Conservation (phyloP, 306 rosid species). For the Pyrus pyrifolia region DNA sequence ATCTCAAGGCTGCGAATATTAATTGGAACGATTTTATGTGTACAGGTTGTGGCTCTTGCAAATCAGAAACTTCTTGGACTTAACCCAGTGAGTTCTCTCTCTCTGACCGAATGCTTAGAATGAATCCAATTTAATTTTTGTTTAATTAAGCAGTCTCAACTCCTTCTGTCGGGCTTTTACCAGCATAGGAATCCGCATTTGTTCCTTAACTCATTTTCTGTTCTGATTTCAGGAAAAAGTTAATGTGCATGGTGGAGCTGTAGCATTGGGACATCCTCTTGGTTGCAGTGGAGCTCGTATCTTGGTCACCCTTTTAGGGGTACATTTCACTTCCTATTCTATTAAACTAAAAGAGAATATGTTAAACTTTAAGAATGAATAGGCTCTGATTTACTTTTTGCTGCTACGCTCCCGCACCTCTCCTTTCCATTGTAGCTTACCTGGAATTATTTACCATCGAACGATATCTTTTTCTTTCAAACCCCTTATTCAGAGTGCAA, state of each 20-base stretch:
- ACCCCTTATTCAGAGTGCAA: not conserved
- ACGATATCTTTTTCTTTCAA: not conserved
- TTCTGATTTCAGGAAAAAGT: conserved; percentile 56
- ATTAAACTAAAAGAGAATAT: not conserved
- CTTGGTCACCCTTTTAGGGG: conserved; percentile 94
- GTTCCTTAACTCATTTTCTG: not conserved
- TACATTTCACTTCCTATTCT: conserved; percentile 14
- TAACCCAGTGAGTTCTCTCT: conserved; percentile 49
- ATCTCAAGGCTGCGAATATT: conserved; percentile 9
- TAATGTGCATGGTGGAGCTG: conserved; percentile 94
- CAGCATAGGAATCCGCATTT: not conserved
- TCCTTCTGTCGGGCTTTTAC: not conserved
- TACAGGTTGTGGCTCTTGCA: conserved; percentile 94
- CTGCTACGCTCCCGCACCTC: not conserved
- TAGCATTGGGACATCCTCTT: conserved; percentile 95
- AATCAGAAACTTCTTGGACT: conserved; percentile 91
- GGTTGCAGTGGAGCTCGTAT: conserved; percentile 99
- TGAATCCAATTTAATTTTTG: not conserved
- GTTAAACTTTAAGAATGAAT: not conserved
- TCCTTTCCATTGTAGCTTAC: not conserved
- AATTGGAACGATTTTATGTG: conserved; percentile 9
- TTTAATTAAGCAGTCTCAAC: not conserved
- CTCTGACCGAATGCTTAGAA: not conserved
- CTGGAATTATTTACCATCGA: not conserved
- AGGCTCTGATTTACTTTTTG: not conserved